Evolutionary conservation across 31 red algal species (phyloP).

Genomic region (Porphyra umbilicalis): DNA sequence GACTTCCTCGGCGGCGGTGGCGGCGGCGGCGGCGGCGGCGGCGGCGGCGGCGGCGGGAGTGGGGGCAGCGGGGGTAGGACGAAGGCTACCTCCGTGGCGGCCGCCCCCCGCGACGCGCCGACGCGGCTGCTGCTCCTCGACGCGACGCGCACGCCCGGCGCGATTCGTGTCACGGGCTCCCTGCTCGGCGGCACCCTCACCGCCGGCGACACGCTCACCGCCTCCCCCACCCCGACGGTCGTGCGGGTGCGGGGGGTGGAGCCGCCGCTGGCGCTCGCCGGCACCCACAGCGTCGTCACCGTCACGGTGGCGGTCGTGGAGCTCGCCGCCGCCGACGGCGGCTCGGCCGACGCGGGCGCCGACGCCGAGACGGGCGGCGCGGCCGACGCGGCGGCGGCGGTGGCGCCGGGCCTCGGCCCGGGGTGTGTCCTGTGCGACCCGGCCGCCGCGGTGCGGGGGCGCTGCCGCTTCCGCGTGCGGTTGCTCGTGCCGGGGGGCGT

Average conservation of each 20-base stretch:
- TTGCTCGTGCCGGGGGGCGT: constrained; percentile 15
- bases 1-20: background rate
- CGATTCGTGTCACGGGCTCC: constrained; percentile 43
- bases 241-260: constrained; percentile 26
- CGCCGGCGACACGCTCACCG: constrained; percentile 25
- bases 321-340: background rate
- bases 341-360: constrained; percentile 12
- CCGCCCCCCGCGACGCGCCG: constrained; percentile 21
- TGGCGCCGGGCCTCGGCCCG: constrained; percentile 14
- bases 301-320: background rate
- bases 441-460: constrained; percentile 15
- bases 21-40: background rate
- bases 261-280: background rate
- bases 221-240: constrained; percentile 19
- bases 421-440: constrained; percentile 65
- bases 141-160: constrained; percentile 36
- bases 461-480: constrained; percentile 22
- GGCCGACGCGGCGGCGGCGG: constrained; percentile 19
- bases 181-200: constrained; percentile 52
- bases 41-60: background rate
- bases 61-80: too few species aligned
- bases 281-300: background rate
- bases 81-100: constrained; percentile 3
- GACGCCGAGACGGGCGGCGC: constrained; percentile 20
- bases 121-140: constrained; percentile 45